Conservation (phyloP, 2,329 filamentous ascomycete species). For the Aspergillus sp. region DNA sequence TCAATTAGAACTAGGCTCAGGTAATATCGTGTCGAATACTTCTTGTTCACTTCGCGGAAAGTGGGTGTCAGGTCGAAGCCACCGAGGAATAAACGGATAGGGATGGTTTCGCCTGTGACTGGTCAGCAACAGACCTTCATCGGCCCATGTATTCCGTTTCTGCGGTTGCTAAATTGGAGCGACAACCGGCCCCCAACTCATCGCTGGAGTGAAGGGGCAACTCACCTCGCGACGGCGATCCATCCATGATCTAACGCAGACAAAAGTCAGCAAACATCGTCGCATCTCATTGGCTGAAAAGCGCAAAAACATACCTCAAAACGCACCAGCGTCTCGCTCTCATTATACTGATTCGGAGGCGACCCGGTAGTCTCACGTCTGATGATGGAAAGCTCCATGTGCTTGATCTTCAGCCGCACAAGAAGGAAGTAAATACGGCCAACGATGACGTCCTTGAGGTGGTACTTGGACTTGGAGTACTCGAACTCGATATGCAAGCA, state of each 20-base stretch:
- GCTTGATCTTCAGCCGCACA: conserved; percentile 96
- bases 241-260: conserved; percentile 77
- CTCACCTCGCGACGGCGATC: conserved; percentile 86
- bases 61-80: conserved; percentile 96
- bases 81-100: conserved; percentile 90
- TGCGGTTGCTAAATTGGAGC: too few relatives aligned
- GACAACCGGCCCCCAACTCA: not conserved
- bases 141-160: too few relatives aligned
- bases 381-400: conserved; percentile 99
- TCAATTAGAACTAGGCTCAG: conserved; percentile 92
- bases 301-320: conserved; percentile 61
- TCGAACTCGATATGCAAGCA: conserved; percentile 99
- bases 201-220: conserved; percentile 1
- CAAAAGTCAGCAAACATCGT: conserved; percentile 3
- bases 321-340: conserved; percentile 93
- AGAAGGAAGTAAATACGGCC: conserved; percentile 97
- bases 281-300: conserved; percentile 5
- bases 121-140: conserved; percentile 12
- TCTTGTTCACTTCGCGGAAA: conserved; percentile 99
- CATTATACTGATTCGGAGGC: conserved; percentile 97
- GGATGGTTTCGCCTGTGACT: conserved; percentile 68
- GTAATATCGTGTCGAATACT: conserved; percentile 97
- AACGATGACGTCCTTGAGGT: conserved; percentile 97
- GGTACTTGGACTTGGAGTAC: conserved; percentile 98
- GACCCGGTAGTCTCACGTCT: conserved; percentile 91